Evolutionary conservation across 179 eudicot genomes (phyloP), one percentile per base, ranked within the genome.

Genomic region (Beta corolliflora): DNA sequence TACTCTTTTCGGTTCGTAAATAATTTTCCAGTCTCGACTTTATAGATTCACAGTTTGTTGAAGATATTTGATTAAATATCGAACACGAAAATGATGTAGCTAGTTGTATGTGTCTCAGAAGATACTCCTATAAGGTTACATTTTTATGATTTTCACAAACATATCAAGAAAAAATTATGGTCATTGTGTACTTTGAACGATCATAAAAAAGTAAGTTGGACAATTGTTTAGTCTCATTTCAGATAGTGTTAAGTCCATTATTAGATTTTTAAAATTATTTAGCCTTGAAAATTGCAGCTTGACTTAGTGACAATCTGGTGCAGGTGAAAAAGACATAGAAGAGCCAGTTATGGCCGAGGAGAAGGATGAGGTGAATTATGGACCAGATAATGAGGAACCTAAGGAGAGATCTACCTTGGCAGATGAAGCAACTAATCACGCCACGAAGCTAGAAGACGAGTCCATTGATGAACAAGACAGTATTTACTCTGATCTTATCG

Each of bases 241-340:
- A 72, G 21, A 50, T 31, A 44, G 18, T 7, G 25, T 70, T 7
- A 18, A 48, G 59, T 71, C 21, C 19, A 48, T 3, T 10, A 6
- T 23, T 48, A 23, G 13, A n/a, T 1, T 18, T 63, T 54, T 54
- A 21, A 71, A 46, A 46, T 44, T n/a, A 16, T n/a, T 3, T 10
- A 14, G 36, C n/a, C 36, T 67, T 7, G 3, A 12, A n/a, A 46
- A 56, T 56, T 56, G 55, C n/a, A 76, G 66, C 63, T 76, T 59
- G 9, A 77, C 29, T 77, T 19, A 69, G 18, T 69, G 12, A 69
- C 48, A 36, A 8, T 6, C 7, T 21, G 23, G 23, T 77, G 64
- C 81, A 83, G 82, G 67, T 56, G 85, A 82, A 44, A 65, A 73
- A 23, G 67, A 81, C 66, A 66, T 56, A 67, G 76, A 60, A 50